Base-by-base conservation (phyloP, 768 basidiomycete species). In the Mycena chlorophos region DNA sequence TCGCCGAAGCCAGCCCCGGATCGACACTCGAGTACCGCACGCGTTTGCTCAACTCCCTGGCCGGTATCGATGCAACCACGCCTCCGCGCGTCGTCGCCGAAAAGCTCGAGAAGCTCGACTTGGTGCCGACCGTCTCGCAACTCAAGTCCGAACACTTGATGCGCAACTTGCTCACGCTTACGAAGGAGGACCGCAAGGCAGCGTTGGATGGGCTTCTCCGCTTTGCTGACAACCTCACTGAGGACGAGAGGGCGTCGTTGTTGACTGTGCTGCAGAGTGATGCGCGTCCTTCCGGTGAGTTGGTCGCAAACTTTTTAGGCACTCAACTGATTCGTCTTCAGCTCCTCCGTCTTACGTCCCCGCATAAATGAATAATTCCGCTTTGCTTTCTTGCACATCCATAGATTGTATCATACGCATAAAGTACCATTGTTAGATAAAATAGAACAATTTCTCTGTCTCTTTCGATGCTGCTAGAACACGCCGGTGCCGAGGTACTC, bases 161-260 rank as follows among this genome's bases (percentile, higher is more conserved):
- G 57, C 80, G 82, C 47, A 78, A 81, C 51, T 75, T 94, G 72
- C 72, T 90, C 23, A 81, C 83, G 14, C 73, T 88, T 58, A 79
- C 85, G 13, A 84, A 86, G 58, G 85, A 86, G 62, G 89, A 94
- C 68, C 82, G 85, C 47, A 90, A 89, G 71, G 86, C 85, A 8
- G 83, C 88, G 1, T 69, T 94, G 57, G 85, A 87, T 57, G 86
- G 90, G 30, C 79, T 94, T 55, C 69, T 84, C 48, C 85, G 86
- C 47, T 73, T 94, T 12, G 82, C 86, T n/a, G 86, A 91, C 55
- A 79, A 78, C 31, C 78, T 95, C 56, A 80, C 83, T 0, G 81
- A 83, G 22, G 92, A 92, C 23, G 91, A 94, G 62, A 85, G 82
- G 69, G 72, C 79, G 12, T 71, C 78, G 1, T 66, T 94, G 57